Evolutionary conservation across 2,329 filamentous ascomycete genomes (phyloP), one percentile per base, ranked within the genome.

Genomic region (Hypoxylon sp.): DNA sequence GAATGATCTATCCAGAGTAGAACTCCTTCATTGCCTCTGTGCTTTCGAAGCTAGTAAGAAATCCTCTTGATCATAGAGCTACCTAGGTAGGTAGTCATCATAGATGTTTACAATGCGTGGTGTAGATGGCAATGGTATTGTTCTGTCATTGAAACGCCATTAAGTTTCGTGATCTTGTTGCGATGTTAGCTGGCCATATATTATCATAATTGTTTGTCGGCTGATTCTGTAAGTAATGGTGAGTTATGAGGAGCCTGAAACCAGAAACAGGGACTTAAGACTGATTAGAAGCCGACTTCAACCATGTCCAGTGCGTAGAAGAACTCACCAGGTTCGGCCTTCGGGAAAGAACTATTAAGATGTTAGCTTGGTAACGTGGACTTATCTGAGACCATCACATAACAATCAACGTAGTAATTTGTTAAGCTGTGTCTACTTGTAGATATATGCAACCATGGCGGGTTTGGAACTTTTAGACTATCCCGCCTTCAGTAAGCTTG

Each of bases 391-490:
- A 39, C 42, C 39, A 26, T 46, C 24, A 26, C 22, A 17, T 1
- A 46, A 46, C 22, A 22, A 3, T 13, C 24, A 29, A 42, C 42
- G 53, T 56, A 55, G 26, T 24, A 39, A 46, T 2, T 54, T 39
- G 17, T 31, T 26, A n/a, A 31, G 5, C 6, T 31, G 6, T 31
- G 29, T 14, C 35, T 29, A 6, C n/a, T 11, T 8, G 19, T 29
- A 33, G n/a, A 19, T 52, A 26, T 47, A 47, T 56, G 39, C 54
- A 56, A 56, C 42, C 39, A 35, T 47, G n/a, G 26, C 17, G n/a
- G 24, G 2, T 10, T 22, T 22, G 17, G 11, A 9, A 44, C 39
- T 44, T 44, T 22, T 14, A 39, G 6, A 22, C 39, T 22, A 44
- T 44, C 39, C 19, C 22, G 17, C 8, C 17, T 44, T 44, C 8